A percentile compares a stretch with the other conserved stretches of the same genome.
Conservation (phyloP, 2,329 filamentous ascomycete species). For the Lasiodiplodia theobromae region DNA sequence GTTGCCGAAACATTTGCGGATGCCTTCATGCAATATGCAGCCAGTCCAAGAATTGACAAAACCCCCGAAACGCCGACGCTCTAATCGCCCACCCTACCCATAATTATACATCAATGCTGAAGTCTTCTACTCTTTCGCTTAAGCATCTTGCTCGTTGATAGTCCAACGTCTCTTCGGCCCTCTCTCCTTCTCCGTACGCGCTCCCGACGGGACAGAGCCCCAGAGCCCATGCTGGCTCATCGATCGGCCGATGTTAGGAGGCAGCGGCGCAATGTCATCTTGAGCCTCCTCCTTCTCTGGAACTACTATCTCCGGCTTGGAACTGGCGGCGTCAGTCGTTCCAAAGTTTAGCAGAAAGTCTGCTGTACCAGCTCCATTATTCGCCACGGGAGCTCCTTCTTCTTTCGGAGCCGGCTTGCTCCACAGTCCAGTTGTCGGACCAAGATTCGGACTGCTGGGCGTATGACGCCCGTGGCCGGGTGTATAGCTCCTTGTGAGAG, state of each 20-base stretch:
- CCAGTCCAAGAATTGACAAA: not conserved
- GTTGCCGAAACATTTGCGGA: conserved; percentile 12
- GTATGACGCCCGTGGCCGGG: conserved; percentile 34
- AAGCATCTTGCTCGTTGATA: conserved; percentile 34
- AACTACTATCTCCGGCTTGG: conserved; percentile 31
- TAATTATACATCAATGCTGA: conserved; percentile 12
- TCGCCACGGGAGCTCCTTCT: conserved; percentile 34
- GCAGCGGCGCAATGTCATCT: conserved; percentile 43
- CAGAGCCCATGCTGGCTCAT: conserved; percentile 50
- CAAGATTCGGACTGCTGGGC: conserved; percentile 33
- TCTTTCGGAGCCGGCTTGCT: conserved; percentile 39
- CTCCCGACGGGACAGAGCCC: conserved; percentile 47
- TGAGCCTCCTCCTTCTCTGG: conserved; percentile 37
- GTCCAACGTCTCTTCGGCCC: conserved; percentile 55
- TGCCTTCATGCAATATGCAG: conserved; percentile 6
- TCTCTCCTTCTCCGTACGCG: conserved; percentile 44
- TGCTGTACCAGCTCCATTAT: conserved; percentile 37
- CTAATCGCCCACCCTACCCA: conserved; percentile 18
- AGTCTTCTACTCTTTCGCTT: not conserved
- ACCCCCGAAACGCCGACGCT: conserved; percentile 25
- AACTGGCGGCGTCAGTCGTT: not conserved
- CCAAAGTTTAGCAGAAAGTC: conserved; percentile 46
- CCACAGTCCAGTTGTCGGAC: conserved; percentile 48
- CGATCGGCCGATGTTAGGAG: conserved; percentile 34
- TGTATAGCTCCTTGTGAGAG: conserved; percentile 37